Evolutionary conservation across 192 early-diverging fungal species (phyloP).

Genomic region (Entomortierella parvispora): DNA sequence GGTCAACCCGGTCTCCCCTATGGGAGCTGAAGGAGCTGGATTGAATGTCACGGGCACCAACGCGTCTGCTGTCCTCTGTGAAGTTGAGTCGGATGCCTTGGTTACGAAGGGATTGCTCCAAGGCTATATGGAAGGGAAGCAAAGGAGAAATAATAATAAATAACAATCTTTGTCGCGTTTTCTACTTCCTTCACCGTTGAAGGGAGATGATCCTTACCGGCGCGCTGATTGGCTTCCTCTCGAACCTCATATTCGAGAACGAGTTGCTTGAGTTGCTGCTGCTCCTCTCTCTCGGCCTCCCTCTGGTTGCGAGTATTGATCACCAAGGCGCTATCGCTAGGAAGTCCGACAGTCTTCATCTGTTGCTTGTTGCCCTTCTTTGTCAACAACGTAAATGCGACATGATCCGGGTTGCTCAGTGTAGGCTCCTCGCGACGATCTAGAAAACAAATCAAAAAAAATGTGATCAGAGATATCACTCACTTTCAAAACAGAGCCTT

Average conservation of each 20-base stretch:
- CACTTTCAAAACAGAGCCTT: too few species aligned
- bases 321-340: conserved; percentile 84
- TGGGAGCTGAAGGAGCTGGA: background rate
- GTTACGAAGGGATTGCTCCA: conserved; percentile 42
- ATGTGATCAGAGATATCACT: background rate
- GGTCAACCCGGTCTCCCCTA: background rate
- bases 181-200: background rate
- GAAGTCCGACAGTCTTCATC: conserved; percentile 80
- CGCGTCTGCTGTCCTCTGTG: conserved; percentile 33
- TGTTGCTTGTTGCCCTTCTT: conserved; percentile 89
- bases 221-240: conserved; percentile 66
- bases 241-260: conserved; percentile 92
- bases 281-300: conserved; percentile 89
- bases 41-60: background rate
- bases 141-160: background rate
- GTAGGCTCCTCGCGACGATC: conserved; percentile 44
- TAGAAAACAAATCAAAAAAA: conserved; percentile 44
- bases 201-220: conserved; percentile 11
- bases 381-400: conserved; percentile 84
- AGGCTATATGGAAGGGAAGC: conserved; percentile 9
- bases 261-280: conserved; percentile 88
- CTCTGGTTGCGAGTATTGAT: conserved; percentile 84
- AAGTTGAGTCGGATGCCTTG: conserved; percentile 47
- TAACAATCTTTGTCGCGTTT: background rate
- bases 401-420: conserved; percentile 56